Evolutionary conservation across 1,139 yeast genomes (phyloP), one percentile per base, ranked within the genome.

Genomic region (Suhomyces panamericanus): DNA sequence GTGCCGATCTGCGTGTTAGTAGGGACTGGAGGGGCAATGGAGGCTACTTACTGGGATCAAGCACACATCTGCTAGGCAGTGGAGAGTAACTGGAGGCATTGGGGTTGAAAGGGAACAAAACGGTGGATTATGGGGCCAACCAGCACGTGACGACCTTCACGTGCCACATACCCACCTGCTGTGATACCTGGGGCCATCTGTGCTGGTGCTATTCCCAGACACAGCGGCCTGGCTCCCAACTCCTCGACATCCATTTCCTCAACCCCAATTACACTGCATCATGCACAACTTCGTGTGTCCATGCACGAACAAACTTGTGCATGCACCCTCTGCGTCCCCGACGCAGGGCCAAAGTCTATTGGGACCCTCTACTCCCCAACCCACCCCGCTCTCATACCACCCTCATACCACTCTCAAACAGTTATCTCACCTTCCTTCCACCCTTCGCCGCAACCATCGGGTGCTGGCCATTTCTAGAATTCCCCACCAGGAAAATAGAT

Each of bases 21-120:
- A 35, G 17, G 22, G 30, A 7, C 15, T 9, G 6, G 26, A 16
- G 13, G 11, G 15, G 16, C 32, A 30, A 2, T n/a, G 6, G 2
- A 3, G 41, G 12, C n/a, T 35, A 70, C 81, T 44, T 64, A 80
- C 82, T 32, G 96, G 96, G 48, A 87, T 81, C 56, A 87, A 69
- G 57, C 96, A 87, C 20, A 88, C 80, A 58, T 88, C 96, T 3
- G 95, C 96, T 41, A 87, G 70, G 63, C 95, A 86, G 53, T 78
- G 78, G 13, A 87, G 62, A 29, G 72, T 71, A 8, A 85, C 81
- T 40, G 64, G 54, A 59, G 58, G 26, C 47, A 44, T 44, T 13
- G 32, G 16, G 15, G 13, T n/a, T n/a, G 20, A 22, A 12, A 8
- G 13, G 22, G 11, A 20, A 1, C 8, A 6, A 10, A 12, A 12